Evolutionary conservation across 164 flowering plant species (phyloP), one percentile per base, ranked within the genome.

Genomic region (Stephania japonica): DNA sequence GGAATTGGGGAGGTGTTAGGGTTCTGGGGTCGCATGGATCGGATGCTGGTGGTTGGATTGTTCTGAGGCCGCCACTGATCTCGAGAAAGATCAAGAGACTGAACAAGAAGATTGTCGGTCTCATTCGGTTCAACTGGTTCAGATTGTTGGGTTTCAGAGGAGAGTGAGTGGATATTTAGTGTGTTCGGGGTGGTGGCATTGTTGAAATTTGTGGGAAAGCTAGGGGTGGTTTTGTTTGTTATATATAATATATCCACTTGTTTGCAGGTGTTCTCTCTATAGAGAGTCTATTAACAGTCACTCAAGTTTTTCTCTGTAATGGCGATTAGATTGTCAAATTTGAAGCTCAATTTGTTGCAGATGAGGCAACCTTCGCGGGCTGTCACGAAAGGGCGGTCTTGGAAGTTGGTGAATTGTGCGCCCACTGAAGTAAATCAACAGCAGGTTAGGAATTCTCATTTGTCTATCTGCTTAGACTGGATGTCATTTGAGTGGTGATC

Each of bases 11-110:
- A 70, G 81, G 69, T 21, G 75, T 74, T 10, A 65, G 77, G 67
- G 75, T 69, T 59, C 25, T 42, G 9, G 68, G 80, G 80, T 82
- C 76, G 67, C 86, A 85, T 27, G 85, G 83, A 49, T 80, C 81
- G 7, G 70, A 8, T 5, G 70, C 7, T 9, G 70, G 12, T 6
- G 70, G 10, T 18, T 64, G 14, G 27, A 71, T 69, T 6, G 74
- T 23, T 14, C 68, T 75, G 11, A 53, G 72, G 44, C 73, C 63
- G 25, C 26, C 21, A 16, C 59, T 49, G 11, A 62, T 21, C 47
- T 12, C 1, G 42, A 77, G 43, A 43, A 23, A 42, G 23, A 19
- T 11, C 61, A 53, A 12, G 18, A 50, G 11, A 18, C 7, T 4
- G 10, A 53, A 16, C 50, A 66, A 65, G 62, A 66, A 24, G 67